Evolutionary conservation across 129 eudicot genomes (phyloP), one percentile per base, ranked within the genome.

Genomic region (Scalesia atractyloides): DNA sequence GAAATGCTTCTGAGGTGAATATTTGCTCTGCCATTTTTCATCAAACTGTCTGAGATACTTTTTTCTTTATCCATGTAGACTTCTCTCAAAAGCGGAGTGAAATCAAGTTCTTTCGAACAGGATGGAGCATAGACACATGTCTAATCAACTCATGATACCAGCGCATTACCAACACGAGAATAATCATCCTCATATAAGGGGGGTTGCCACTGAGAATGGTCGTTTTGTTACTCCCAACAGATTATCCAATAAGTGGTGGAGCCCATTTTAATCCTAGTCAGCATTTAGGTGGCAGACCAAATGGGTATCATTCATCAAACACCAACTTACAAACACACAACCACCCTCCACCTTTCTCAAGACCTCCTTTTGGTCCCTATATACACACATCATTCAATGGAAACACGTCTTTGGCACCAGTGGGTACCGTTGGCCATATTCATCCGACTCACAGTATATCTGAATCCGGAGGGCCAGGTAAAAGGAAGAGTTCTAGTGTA

Each of bases 51-150:
- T 64, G 60, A 56, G 50, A 46, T 30, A 49, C 54, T 73, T 47
- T 20, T 24, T 20, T 24, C 66, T 9, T 18, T 43, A 37, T 64
- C 33, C 51, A 13, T 73, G 64, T 82, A 78, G 81, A 68, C 37
- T 56, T 64, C 44, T 57, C 17, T 22, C 17, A 7, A n/a, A 22
- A 18, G 18, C 74, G 14, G 39, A 22, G 41, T 33, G 19, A 66
- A 37, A 66, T 41, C 68, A 44, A 72, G 30, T 14, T 43, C 49
- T 82, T 26, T 50, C 22, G 52, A 22, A 22, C 47, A 22, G 17
- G 39, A 83, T 83, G 86, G 83, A 76, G 68, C 78, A 82, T 78
- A 73, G 80, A 37, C 41, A 73, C 70, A 47, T 56, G 30, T 63
- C 83, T 20, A 52, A 74, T 57, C 70, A 73, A 48, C 71, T 57